Percentiles rank a stretch among this genome's conserved stretches.
These are phyloP conservation scores for Diplotaxis tenuifolia DNA, from an alignment of 345 rosid genomes.

Conservation along the genomic window DNA sequence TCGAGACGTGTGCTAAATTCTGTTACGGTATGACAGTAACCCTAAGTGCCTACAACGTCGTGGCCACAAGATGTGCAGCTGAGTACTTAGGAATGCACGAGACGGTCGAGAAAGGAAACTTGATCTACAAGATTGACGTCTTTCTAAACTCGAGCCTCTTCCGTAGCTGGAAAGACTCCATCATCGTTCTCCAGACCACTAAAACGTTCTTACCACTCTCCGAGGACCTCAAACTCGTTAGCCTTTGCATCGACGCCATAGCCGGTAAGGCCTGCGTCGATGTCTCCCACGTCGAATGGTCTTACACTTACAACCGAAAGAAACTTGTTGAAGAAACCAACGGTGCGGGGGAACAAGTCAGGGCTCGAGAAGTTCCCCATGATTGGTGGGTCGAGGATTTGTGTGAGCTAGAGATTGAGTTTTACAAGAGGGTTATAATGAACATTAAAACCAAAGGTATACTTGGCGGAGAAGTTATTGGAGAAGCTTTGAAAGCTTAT, in stretches of 20 bases:
- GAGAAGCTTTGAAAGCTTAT: slow-evolving; percentile 86
- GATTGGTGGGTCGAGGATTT: slow-evolving; percentile 98
- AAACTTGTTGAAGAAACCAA: slow-evolving; percentile 64
- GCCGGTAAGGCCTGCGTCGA: slow-evolving; percentile 63
- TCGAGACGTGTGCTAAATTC: slow-evolving; percentile 82
- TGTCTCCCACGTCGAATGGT: slow-evolving; percentile 76
- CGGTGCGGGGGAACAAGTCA: slow-evolving; percentile 36
- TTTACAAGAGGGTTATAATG: slow-evolving; percentile 55
- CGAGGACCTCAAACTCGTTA: slow-evolving; percentile 61
- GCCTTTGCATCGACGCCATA: slow-evolving; percentile 65
- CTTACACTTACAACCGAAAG: slow-evolving; percentile 69
- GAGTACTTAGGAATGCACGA: slow-evolving; percentile 85
- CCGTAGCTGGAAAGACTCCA: slow-evolving; percentile 89
- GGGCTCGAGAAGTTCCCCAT: slow-evolving; percentile 55
- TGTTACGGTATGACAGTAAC: slow-evolving; percentile 85
- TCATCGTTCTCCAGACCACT: slow-evolving; percentile 70
- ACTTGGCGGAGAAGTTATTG: slow-evolving; percentile 58
- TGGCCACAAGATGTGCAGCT: slow-evolving; percentile 72
- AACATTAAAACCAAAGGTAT: slow-evolving; percentile 48
- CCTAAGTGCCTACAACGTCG: slow-evolving; percentile 72
- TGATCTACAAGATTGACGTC: slow-evolving; percentile 75
- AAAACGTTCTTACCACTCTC: slow-evolving; percentile 53
- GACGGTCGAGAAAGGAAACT: slow-evolving; percentile 72
- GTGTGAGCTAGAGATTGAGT: slow-evolving; percentile 70
- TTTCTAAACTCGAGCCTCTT: slow-evolving; percentile 73